A percentile compares a stretch with the other conserved stretches of the same genome.
These are phyloP conservation scores for Plectosphaerella sp. DNA, from an alignment of 2,329 filamentous ascomycete species.

Conservation along the genomic window DNA sequence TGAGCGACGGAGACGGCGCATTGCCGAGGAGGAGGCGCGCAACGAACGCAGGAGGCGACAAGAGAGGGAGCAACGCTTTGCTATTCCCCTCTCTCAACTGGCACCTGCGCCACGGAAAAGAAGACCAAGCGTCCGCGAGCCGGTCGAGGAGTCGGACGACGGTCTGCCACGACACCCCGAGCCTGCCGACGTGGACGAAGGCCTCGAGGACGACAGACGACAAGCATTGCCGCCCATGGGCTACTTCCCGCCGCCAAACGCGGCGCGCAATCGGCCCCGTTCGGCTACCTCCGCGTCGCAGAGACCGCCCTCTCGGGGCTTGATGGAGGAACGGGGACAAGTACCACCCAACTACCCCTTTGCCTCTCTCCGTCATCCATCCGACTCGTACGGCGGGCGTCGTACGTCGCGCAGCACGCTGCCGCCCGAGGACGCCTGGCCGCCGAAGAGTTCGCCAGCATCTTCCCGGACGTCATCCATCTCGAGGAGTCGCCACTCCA, in stretches of 20 bases:
- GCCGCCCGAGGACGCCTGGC: constrained; percentile 25
- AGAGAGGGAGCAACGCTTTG: constrained; percentile 41
- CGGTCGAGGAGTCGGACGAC: constrained; percentile 20
- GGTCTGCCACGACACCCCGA: constrained; percentile 32
- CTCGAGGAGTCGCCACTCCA: constrained; percentile 18
- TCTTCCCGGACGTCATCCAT: constrained; percentile 21
- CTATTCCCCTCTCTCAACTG: constrained; percentile 49
- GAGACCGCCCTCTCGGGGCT: constrained; percentile 23
- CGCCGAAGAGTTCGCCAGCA: constrained; percentile 16
- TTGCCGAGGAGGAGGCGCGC: constrained; percentile 37
- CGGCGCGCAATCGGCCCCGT: constrained; percentile 33
- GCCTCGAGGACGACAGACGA: constrained; percentile 24
- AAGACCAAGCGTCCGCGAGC: constrained; percentile 16
- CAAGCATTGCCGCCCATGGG: constrained; percentile 44
- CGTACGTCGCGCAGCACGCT: constrained; percentile 25
- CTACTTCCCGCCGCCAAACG: constrained; percentile 43
- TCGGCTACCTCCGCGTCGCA: constrained; percentile 37
- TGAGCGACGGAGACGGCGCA: constrained; percentile 61
- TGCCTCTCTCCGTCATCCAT: constrained; percentile 34
- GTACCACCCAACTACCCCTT: constrained; percentile 42
- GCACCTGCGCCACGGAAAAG: constrained; percentile 33
- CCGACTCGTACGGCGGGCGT: constrained; percentile 32
- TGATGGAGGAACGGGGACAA: constrained; percentile 27
- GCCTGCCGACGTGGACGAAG: constrained; percentile 29
- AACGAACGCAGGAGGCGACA: constrained; percentile 32